Evolutionary conservation across 208 protist genomes (phyloP), one percentile per base, ranked within the genome.

Genomic region (Strigomonas culicis): DNA sequence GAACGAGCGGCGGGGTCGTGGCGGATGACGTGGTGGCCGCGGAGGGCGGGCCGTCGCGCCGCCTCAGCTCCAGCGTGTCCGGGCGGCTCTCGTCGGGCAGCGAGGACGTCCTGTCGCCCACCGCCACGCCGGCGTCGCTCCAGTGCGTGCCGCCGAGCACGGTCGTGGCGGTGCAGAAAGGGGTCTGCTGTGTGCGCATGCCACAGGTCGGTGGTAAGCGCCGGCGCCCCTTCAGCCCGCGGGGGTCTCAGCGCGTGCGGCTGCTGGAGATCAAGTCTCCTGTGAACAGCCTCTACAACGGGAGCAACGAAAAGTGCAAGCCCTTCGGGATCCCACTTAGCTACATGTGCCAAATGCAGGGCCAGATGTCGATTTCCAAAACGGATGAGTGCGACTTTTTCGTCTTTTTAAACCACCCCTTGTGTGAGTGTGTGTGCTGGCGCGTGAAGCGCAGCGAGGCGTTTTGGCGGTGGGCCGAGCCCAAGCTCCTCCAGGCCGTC

Each of bases 261-360:
- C 68, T 94, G 31, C 72, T 96, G 19, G 88, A 96, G 67, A 96
- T 96, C 46, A 96, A 96, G 61, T 93, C 86, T 1, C 91, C 91
- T 0, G 90, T 83, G 60, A 50, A 72, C 6, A 49, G 79, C 0
- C 75, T 96, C 8, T 96, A 92, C 52, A 72, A 82, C 59, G 72
- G 70, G 24, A 77, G 68, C 1, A 87, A 89, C 34, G 19, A 55
- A 0, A 49, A 46, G 27, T 82, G 70, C 55, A 53, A 70, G 31
- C 79, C 84, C 0, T 94, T 91, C 69, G 91, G 91, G 25, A 94
- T 96, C 58, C 91, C 91, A 0, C 67, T 67, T 22, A 64, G 79
- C n/a, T 96, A 96, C 63, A 86, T 96, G 72, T 94, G 88, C 41
- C 91, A 96, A 41, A 88, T 96, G 70, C 91, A 96, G 59, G 88